Base-by-base conservation (phyloP, 228 moss, liverwort and hornwort genomes). In the Sphagnum magellanicum region DNA sequence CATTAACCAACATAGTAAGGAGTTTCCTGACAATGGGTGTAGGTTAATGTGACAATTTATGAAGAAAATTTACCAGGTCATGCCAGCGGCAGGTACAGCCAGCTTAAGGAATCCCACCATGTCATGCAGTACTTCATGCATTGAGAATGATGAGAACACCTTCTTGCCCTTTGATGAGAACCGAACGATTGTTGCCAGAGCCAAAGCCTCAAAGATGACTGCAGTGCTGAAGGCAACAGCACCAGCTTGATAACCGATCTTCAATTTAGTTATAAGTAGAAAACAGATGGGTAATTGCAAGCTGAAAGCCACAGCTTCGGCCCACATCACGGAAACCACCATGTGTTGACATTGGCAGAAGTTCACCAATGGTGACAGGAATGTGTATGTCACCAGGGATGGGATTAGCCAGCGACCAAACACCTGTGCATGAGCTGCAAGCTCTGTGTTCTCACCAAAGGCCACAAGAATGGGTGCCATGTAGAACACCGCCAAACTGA, bases 281-380 rank as follows among this genome's bases (percentile, higher is more conserved):
- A 83, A 87, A 16, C 74, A 71, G 53, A 84, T 68, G 2, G 81
- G 76, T 62, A 87, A 52, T 51, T 84, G 75, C 53, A 61, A 32
- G 32, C 32, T 32, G 32, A 32, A 32, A 32, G 32, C 32, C 32
- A 32, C 32, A 32, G 32, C 32, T 32, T 32, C 32, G 32, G 32
- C 32, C 32, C 32, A 0, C 75, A 81, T 16, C 66, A 85, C 49
- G 16, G 67, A 50, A 9, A 72, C 49, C 48, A 81, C 81, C 1
- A 81, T 81, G 48, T 73, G 73, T 72, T 96, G 96, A 13, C 75
- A 74, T 79, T 88, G 92, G 46, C 91, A 77, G 80, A 88, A 96
- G 63, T 79, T 88, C 58, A 83, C 71, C n/a, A 93, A 60, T 6
- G 96, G 89, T 61, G 67, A 63, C 14, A 78, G 1, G 4, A 74